Base-by-base conservation (phyloP, 2,329 filamentous ascomycete genomes). In the Leptosphaerulina australis region DNA sequence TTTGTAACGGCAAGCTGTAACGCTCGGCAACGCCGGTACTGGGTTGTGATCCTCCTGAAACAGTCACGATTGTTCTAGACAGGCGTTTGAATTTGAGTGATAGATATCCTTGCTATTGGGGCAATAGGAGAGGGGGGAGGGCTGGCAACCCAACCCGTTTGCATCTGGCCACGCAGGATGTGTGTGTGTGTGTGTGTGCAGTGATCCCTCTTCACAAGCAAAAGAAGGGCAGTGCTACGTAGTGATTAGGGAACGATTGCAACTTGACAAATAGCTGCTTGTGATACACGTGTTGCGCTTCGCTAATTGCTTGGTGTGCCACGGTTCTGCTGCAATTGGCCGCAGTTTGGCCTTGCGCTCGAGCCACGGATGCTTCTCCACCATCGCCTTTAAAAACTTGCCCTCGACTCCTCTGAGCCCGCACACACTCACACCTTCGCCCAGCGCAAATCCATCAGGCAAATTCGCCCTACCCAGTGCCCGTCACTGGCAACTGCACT, bases 371-470 rank as follows among this genome's bases (percentile, higher is more conserved):
- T 44, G 22, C 31, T 45, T 48, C 43, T 55, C 55, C 46, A 56
- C 58, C 55, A 15, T 43, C 24, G 25, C 41, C 43, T 47, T 44
- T 44, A 50, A 55, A 50, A 50, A 33, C 43, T 48, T 44, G 40
- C 35, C 47, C 21, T 37, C 37, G 33, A 46, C 41, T 35, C 41
- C 26, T 47, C 50, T 36, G 44, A 40, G 30, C 51, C 47, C 50
- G 44, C 61, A 58, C 59, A 56, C 61, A 53, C 59, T 53, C 43
- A 43, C 48, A 45, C 45, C 54, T 50, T 57, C 51, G 38, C 52
- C 58, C 57, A 49, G 45, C 52, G 22, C 52, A 62, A 63, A 56
- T 52, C 46, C 56, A 56, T 56, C 59, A 56, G 50, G 35, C 56
- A 48, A 50, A 34, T 28, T 26, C 56, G 50, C 46, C 51, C 40